Conservation (phyloP, 176 grass and related monocot genomes). For the Stipa capillata region DNA sequence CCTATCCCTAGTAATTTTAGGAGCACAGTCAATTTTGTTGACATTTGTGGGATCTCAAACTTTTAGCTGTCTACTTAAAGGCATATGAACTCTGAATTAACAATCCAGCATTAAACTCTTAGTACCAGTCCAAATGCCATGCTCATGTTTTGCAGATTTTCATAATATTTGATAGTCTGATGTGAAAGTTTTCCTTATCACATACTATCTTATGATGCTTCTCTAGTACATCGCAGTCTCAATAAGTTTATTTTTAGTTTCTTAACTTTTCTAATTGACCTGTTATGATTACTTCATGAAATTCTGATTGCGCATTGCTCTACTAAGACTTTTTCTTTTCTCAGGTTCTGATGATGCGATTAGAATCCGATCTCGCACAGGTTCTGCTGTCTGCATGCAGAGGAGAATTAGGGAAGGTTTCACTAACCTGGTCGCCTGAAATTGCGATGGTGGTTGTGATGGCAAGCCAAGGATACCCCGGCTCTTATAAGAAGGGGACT, state of each 20-base stretch:
- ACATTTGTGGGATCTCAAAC: neutral
- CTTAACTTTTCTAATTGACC: neutral
- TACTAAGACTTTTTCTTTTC: neutral
- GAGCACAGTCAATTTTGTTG: neutral
- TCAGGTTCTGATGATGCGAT: constrained; percentile 80
- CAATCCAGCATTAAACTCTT: neutral
- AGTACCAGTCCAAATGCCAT: neutral
- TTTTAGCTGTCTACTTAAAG: neutral
- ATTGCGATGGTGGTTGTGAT: constrained; percentile 76
- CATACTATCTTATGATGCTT: neutral
- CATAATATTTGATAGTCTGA: neutral
- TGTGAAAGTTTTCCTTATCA: neutral
- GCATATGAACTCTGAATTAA: neutral
- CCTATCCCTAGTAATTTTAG: neutral
- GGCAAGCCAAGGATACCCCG: constrained; percentile 74
- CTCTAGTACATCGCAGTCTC: neutral
- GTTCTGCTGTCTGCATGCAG: constrained; percentile 66
- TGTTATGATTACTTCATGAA: neutral
- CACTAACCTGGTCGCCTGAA: constrained; percentile 60
- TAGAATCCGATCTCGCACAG: constrained; percentile 68
- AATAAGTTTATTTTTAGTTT: neutral
- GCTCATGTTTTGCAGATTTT: neutral
- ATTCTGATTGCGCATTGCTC: neutral
- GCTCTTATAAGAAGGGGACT: constrained; percentile 66
- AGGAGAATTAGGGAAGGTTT: constrained; percentile 52